phyloP scores from a whole-genome alignment of 2,329 filamentous ascomycete species.

The Huntiella decipiens region DNA sequence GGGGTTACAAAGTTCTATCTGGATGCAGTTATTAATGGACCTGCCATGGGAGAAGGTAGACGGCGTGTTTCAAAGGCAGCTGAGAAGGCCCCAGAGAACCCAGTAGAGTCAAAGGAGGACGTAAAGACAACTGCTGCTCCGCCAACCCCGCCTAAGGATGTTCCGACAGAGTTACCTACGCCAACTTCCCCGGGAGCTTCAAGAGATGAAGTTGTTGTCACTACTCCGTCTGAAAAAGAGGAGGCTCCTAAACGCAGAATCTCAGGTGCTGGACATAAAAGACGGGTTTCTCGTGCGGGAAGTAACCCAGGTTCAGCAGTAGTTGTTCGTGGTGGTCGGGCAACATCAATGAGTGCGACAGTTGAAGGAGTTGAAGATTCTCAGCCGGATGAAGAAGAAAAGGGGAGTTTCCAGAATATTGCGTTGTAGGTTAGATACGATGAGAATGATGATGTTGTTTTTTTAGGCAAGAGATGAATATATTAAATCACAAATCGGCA shows the following conservation, averaged over 20 bases:
- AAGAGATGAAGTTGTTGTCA: conserved; percentile 10
- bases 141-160: conserved; percentile 9
- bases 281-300: no score
- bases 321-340: conserved; percentile 11
- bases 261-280: no score
- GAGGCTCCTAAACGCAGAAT: neutral
- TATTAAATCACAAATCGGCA: no score
- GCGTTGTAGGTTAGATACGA: neutral
- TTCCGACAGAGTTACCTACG: conserved; percentile 13
- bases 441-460: neutral
- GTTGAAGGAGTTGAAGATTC: conserved; percentile 18
- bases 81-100: conserved; percentile 15
- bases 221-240: neutral
- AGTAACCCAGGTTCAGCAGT: no score
- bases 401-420: conserved; percentile 10
- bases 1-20: conserved; percentile 93
- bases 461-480: neutral
- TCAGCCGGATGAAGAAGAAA: conserved; percentile 16
- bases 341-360: conserved; percentile 14
- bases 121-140: conserved; percentile 15
- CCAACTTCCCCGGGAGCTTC: conserved; percentile 11
- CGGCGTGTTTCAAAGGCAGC: conserved; percentile 13
- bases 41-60: conserved; percentile 19
- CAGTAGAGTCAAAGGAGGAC: conserved; percentile 9
- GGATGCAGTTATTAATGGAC: conserved; percentile 45